Conservation (phyloP, 805 yeast species). For the Myxozyma geophila region DNA sequence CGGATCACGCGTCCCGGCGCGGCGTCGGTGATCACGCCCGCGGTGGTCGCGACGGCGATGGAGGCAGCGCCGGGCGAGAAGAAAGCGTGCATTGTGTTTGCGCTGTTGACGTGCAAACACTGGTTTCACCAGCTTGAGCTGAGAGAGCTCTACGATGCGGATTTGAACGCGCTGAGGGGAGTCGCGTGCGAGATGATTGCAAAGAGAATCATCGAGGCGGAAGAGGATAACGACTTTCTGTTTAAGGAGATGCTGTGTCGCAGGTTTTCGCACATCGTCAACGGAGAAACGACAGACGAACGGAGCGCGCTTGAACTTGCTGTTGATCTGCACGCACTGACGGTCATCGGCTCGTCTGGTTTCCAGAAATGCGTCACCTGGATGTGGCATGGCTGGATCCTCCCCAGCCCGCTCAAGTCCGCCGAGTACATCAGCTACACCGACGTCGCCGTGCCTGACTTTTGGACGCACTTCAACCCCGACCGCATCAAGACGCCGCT, state of each 20-base stretch:
- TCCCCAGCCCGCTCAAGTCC: slow-evolving; percentile 73
- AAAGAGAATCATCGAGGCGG: slow-evolving; percentile 66
- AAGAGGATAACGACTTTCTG: slow-evolving; percentile 50
- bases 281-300: slow-evolving; percentile 65
- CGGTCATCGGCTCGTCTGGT: slow-evolving; percentile 77
- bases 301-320: slow-evolving; percentile 82
- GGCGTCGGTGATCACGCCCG: slow-evolving; percentile 57
- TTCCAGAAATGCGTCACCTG: slow-evolving; percentile 85
- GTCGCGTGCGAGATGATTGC: slow-evolving; percentile 77
- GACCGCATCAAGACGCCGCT: slow-evolving; percentile 80
- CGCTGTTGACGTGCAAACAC: slow-evolving; percentile 70
- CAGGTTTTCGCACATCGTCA: slow-evolving; percentile 62
- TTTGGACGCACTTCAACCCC: slow-evolving; percentile 73
- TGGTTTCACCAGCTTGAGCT: slow-evolving; percentile 73
- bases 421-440: slow-evolving; percentile 67
- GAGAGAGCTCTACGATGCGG: slow-evolving; percentile 68
- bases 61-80: slow-evolving; percentile 84
- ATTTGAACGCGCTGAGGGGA: slow-evolving; percentile 63
- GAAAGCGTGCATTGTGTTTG: slow-evolving; percentile 66
- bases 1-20: slow-evolving; percentile 62
- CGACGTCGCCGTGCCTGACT: slow-evolving; percentile 58
- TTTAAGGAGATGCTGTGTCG: slow-evolving; percentile 74
- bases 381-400: slow-evolving; percentile 94
- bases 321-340: slow-evolving; percentile 79
- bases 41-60: slow-evolving; percentile 63